Evolutionary conservation across 352 stramenopile species (phyloP), one percentile per base, ranked within the genome.

Genomic region (Thalassiosira hispida): DNA sequence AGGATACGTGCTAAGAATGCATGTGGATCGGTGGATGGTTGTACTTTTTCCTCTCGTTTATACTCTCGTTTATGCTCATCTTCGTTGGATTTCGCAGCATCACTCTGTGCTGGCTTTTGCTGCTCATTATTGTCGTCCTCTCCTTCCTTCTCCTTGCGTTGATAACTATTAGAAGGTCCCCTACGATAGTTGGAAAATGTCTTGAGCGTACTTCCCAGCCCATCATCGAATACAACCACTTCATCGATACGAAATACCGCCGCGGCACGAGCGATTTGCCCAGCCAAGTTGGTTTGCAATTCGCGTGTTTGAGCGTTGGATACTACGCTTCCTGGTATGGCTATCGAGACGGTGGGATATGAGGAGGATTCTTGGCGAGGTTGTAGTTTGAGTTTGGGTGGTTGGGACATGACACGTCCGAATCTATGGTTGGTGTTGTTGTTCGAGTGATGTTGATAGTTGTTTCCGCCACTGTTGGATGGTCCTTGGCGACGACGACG

Each of bases 191-290:
- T 86, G 3, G 78, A 79, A n/a, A 70, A 68, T 20, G 68, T 80
- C 31, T 84, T 85, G 16, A 83, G 40, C 31, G 52, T 71, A 16
- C 35, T 72, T 0, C 93, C 94, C 23, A 98, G 86, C 73, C 97
- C 95, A 86, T 99, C 97, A 79, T 99, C 96, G 77, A 98, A 99
- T 3, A 99, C 96, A 12, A 99, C 89, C 76, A 99, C 96, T 90
- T 99, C 97, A 81, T 99, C 97, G 6, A 99, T 95, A 77, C 98
- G 94, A 89, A 98, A 99, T 73, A 99, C 97, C 22, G 96, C 95
- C 0, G 96, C 96, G 0, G 97, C 97, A 31, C 97, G 95, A 42
- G 97, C 97, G 62, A 99, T 97, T 85, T 98, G 96, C 23, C 97
- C 97, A n/a, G 95, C 96, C 47, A 99, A 77, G 62, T 98, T 96